These are phyloP conservation scores for Taphrina communis DNA, from an alignment of 1,139 yeast genomes.

Conservation along the genomic window DNA sequence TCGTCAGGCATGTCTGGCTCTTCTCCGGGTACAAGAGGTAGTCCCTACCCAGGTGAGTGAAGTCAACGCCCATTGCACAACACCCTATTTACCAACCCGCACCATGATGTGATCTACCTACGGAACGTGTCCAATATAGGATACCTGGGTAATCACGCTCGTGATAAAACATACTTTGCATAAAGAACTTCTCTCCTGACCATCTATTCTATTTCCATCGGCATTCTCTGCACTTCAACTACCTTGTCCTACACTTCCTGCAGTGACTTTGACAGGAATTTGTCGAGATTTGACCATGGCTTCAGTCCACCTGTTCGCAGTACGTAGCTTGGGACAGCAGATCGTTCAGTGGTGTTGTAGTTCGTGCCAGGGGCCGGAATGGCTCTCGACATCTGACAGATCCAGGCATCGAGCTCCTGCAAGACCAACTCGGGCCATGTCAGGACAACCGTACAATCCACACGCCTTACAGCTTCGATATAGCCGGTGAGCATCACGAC, in stretches of 20 bases:
- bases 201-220: too few species aligned
- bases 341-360: not conserved
- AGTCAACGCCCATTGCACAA: too few species aligned
- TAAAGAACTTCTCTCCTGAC: too few species aligned
- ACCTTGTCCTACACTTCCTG: not conserved
- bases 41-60: too few species aligned
- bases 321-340: not conserved
- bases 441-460: not conserved
- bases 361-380: not conserved
- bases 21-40: too few species aligned
- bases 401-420: not conserved
- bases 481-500: not conserved
- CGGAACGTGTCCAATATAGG: too few species aligned
- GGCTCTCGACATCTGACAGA: not conserved
- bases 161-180: too few species aligned
- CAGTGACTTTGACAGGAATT: not conserved
- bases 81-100: too few species aligned
- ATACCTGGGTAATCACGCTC: too few species aligned
- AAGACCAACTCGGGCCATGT: constrained; percentile 15
- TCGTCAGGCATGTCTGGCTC: too few species aligned
- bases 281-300: constrained; percentile 13
- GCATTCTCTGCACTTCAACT: too few species aligned
- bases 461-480: not conserved
- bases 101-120: too few species aligned
- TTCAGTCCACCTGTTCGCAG: constrained; percentile 2